A percentile compares a stretch with the other conserved stretches of the same genome.
Evolutionary conservation across 768 basidiomycete species (phyloP).

Genomic region (Imleria badia): DNA sequence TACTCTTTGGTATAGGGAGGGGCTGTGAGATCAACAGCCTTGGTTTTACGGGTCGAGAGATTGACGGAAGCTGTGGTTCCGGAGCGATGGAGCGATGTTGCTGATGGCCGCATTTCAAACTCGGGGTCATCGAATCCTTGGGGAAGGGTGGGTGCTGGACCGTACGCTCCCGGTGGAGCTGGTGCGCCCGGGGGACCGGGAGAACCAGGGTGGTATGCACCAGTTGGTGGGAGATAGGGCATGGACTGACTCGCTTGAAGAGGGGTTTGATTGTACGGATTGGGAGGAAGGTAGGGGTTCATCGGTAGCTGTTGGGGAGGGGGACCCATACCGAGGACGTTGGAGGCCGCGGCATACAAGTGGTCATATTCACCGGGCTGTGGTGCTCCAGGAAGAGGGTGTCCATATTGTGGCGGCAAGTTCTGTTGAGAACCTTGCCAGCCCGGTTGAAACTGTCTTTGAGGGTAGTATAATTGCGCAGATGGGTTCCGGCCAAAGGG

Average conservation of each 20-base stretch:
- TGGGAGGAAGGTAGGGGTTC: constrained; percentile 23
- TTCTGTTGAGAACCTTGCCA: constrained; percentile 32
- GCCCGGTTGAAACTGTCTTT: constrained; percentile 20
- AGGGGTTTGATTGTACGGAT: constrained; percentile 21
- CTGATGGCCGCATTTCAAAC: constrained; percentile 50
- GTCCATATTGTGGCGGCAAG: constrained; percentile 20
- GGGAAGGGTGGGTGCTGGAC: constrained; percentile 26
- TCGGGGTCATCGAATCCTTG: constrained; percentile 43
- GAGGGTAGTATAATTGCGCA: constrained; percentile 17
- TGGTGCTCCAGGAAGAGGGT: constrained; percentile 20
- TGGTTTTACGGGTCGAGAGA: constrained; percentile 63
- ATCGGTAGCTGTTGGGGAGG: constrained; percentile 35
- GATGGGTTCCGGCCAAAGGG: constrained; percentile 21
- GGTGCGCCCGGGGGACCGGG: constrained; percentile 20
- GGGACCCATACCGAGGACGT: constrained; percentile 76
- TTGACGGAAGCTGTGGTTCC: constrained; percentile 56
- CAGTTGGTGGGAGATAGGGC: constrained; percentile 33
- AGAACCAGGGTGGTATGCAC: constrained; percentile 23
- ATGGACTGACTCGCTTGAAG: constrained; percentile 31
- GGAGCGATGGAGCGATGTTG: constrained; percentile 50
- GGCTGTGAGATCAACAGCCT: constrained; percentile 77
- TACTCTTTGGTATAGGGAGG: constrained; percentile 95
- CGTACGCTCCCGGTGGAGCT: constrained; percentile 18
- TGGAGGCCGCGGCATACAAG: constrained; percentile 74
- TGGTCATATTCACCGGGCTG: constrained; percentile 49